Conservation (phyloP, 805 yeast species). For the Metschnikowia gruessii region DNA sequence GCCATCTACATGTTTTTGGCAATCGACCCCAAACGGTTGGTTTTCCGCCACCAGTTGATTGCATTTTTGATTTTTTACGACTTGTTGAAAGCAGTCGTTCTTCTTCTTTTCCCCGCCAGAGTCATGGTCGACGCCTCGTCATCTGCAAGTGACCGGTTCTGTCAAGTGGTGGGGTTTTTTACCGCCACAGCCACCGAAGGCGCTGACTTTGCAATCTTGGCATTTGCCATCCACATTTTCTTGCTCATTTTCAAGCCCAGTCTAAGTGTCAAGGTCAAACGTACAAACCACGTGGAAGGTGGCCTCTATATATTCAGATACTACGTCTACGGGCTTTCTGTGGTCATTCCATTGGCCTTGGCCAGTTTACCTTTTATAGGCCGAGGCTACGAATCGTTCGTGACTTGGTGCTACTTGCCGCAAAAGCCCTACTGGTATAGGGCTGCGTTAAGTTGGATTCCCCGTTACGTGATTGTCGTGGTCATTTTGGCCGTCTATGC, state of each 20-base stretch:
- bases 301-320: slow-evolving; percentile 63
- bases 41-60: slow-evolving; percentile 70
- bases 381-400: slow-evolving; percentile 51
- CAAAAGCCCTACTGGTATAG: slow-evolving; percentile 70
- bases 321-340: slow-evolving; percentile 55
- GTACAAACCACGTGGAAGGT: slow-evolving; percentile 52
- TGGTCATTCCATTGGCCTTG: slow-evolving; percentile 60
- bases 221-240: slow-evolving; percentile 81
- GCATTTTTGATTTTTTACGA: slow-evolving; percentile 68
- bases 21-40: slow-evolving; percentile 59
- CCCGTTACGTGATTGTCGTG: slow-evolving; percentile 66
- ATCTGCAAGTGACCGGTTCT: slow-evolving; percentile 49
- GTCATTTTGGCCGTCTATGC: slow-evolving; percentile 62
- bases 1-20: slow-evolving; percentile 60
- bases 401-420: slow-evolving; percentile 80
- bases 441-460: slow-evolving; percentile 74
- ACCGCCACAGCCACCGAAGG: slow-evolving; percentile 81
- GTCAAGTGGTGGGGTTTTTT: slow-evolving; percentile 73
- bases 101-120: slow-evolving; percentile 66
- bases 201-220: slow-evolving; percentile 77
- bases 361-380: slow-evolving; percentile 76
- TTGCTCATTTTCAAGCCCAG: slow-evolving; percentile 66
- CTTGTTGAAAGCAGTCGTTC: slow-evolving; percentile 65
- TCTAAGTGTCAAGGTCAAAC: slow-evolving; percentile 39
- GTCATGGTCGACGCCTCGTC: slow-evolving; percentile 43